These are phyloP conservation scores for Boletus fagicola DNA, from an alignment of 768 basidiomycete species.

Conservation along the genomic window DNA sequence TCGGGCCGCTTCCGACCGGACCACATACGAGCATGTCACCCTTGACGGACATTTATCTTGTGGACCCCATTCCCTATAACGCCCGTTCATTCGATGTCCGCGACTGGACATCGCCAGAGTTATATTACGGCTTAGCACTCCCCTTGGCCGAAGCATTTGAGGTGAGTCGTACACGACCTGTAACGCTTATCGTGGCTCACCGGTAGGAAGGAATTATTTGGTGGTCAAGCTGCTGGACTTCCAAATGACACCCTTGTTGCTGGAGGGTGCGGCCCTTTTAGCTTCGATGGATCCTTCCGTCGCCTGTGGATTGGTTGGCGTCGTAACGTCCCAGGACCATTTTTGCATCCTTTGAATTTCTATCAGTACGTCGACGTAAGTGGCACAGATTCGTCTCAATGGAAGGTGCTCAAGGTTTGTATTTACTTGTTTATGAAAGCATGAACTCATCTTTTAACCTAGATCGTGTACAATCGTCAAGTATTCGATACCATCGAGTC, in stretches of 20 bases:
- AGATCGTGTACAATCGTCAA: conserved; percentile 62
- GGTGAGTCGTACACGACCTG: conserved; percentile 27
- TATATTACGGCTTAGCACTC: conserved; percentile 35
- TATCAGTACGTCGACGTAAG: conserved; percentile 57
- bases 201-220: conserved; percentile 46
- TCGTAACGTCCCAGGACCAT: conserved; percentile 49
- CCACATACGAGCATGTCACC: conserved; percentile 38
- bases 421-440: background rate
- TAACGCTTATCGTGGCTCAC: background rate
- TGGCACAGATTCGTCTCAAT: conserved; percentile 50
- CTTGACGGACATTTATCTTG: conserved; percentile 52
- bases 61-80: conserved; percentile 52
- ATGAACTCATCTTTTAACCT: background rate
- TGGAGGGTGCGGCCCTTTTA: conserved; percentile 49
- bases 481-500: conserved; percentile 47
- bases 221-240: conserved; percentile 41
- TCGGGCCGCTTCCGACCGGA: conserved; percentile 55
- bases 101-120: conserved; percentile 22
- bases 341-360: conserved; percentile 53
- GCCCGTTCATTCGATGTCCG: conserved; percentile 40
- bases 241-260: conserved; percentile 50
- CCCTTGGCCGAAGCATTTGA: conserved; percentile 41
- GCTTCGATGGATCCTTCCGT: conserved; percentile 60
- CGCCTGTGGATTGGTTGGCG: conserved; percentile 52
- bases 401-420: conserved; percentile 51